Evolutionary conservation across 2,329 filamentous ascomycete species (phyloP), one percentile per base, ranked within the genome.

Genomic region (Diaporthe caulivora): DNA sequence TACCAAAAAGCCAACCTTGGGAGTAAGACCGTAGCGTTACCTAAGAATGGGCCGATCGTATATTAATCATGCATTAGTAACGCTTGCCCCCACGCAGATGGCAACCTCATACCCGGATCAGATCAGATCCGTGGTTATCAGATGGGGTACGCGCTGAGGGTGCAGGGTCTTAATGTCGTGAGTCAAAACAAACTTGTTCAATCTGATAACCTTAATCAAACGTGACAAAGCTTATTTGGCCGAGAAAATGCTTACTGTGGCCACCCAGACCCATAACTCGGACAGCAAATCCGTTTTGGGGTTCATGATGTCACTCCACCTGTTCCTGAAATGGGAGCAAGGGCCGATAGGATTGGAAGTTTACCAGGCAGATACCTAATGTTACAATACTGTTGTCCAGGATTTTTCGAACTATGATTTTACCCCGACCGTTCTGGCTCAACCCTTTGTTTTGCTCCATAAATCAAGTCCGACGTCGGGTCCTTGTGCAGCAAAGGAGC

Each of bases 131-230:
- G 37, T n/a, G 13, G 13, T 65, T 65, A 65, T 65, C 62, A 37
- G 44, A 51, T 65, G 13, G 4, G 29, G 47, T 31, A 49, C 11
- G 24, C 7, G 37, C n/a, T 26, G 24, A 42, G 57, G 57, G 37
- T 13, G 6, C 62, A 65, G 62, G 62, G 62, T 65, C 8, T 31
- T 7, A 65, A 34, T 5, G 34, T 40, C 2, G 15, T 9, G 24
- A 21, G 7, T 29, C 7, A 13, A 10, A 60, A 29, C 37, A 49
- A 64, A 42, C 62, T 51, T 37, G 62, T 49, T 51, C 44, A 65
- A 65, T 65, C 62, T 65, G 62, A 65, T 65, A 65, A 65, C 44
- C 51, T 65, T 65, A 65, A 51, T 65, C 21, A 65, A 37, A 65
- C 29, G 13, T 37, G 62, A 2, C 21, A 13, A 65, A 51, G 62